Conservation (phyloP, 1,284 basidiomycete species). For the Phellopilus nigrolimitatus region DNA sequence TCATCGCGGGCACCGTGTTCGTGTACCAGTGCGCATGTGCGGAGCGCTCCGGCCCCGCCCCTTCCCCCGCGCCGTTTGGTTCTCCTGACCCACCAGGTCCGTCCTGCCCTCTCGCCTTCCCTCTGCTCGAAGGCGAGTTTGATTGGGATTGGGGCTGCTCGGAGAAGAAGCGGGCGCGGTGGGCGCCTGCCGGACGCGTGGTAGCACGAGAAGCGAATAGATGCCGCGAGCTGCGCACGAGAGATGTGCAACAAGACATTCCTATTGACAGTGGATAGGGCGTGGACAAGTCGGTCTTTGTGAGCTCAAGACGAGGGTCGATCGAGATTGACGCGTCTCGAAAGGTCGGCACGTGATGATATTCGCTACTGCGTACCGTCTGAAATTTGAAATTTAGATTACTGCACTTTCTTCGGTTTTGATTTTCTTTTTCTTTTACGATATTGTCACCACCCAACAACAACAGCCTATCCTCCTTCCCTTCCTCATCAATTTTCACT, state of each 20-base stretch:
- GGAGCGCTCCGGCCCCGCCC: constrained; percentile 28
- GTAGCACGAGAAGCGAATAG: too few relatives aligned
- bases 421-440: too few relatives aligned
- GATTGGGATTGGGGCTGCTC: background rate
- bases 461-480: too few relatives aligned
- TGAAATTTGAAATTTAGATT: too few relatives aligned
- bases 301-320: too few relatives aligned
- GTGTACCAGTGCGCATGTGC: constrained; percentile 62
- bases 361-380: too few relatives aligned
- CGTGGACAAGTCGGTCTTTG: too few relatives aligned
- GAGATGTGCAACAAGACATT: background rate
- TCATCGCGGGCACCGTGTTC: constrained; percentile 66
- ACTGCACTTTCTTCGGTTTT: too few relatives aligned
- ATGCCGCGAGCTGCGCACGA: background rate
- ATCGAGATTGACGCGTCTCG: too few relatives aligned
- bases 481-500: too few relatives aligned
- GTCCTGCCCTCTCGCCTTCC: background rate
- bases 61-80: constrained; percentile 1
- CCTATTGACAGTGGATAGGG: background rate
- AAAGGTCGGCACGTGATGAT: too few relatives aligned
- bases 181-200: background rate
- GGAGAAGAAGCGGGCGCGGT: background rate
- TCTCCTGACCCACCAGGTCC: background rate
- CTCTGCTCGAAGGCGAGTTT: background rate
- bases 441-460: too few relatives aligned